These are phyloP conservation scores for Leucaena leucocephala DNA, from an alignment of 306 rosid genomes.

Conservation along the genomic window DNA sequence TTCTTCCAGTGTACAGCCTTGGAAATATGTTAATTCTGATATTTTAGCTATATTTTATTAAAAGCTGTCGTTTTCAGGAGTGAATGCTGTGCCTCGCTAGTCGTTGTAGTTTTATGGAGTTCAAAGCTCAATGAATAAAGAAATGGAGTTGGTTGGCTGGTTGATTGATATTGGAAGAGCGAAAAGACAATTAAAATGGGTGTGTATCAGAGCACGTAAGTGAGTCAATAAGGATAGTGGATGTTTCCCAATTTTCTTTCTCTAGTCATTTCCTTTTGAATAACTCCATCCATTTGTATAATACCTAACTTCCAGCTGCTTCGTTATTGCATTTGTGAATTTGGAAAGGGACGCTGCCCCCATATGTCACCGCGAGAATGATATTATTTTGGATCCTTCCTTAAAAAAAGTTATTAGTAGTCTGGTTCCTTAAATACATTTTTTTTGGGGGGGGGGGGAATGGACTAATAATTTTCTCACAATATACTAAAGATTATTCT, in stretches of 20 bases:
- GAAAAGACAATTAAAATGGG: neutral
- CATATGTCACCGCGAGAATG: neutral
- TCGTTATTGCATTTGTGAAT: neutral
- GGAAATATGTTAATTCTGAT: slow-evolving; percentile 4
- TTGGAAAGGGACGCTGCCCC: neutral
- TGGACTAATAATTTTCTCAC: neutral
- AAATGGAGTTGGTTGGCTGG: neutral
- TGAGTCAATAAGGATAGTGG: neutral
- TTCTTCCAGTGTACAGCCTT: slow-evolving; percentile 19
- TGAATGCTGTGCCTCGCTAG: neutral
- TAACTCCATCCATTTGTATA: neutral
- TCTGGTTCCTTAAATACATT: no score
- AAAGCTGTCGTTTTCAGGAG: slow-evolving; percentile 3
- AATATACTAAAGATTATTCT: no score
- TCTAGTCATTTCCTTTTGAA: neutral
- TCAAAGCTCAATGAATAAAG: neutral
- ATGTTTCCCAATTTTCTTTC: neutral
- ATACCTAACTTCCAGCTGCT: neutral
- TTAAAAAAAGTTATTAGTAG: no score
- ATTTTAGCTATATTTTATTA: neutral
- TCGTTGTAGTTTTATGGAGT: neutral
- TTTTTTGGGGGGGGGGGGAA: no score
- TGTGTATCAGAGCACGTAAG: no score
- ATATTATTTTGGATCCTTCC: neutral
- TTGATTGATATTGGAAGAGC: neutral